Conservation (phyloP, 2,329 filamentous ascomycete species). For the Diaporthe aspalathi region DNA sequence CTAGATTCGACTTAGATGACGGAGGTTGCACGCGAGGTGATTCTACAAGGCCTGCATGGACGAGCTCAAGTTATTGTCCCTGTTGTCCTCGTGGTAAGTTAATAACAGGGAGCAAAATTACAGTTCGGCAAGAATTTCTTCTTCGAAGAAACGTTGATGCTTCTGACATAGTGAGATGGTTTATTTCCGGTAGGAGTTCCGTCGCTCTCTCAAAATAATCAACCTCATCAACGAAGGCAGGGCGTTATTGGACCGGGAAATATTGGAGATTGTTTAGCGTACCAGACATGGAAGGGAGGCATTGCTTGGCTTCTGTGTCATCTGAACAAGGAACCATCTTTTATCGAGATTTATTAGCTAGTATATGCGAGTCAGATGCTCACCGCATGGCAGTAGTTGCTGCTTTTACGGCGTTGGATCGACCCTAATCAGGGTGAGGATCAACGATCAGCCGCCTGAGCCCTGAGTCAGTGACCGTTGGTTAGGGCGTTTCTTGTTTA, state of each 20-base stretch:
- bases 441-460: neutral
- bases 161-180: neutral
- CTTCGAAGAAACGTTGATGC: neutral
- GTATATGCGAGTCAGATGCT: neutral
- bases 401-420: no score
- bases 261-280: neutral
- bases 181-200: neutral
- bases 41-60: neutral
- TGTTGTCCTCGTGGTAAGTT: neutral
- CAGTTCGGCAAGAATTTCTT: neutral
- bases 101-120: no score
- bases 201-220: slow-evolving; percentile 7
- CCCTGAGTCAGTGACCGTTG: neutral
- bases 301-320: neutral
- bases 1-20: neutral
- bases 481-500: slow-evolving; percentile 4
- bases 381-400: neutral
- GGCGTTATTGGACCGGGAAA: neutral
- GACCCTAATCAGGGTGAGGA: neutral
- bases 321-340: neutral
- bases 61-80: neutral
- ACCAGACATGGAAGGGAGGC: neutral
- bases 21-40: neutral
- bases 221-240: neutral
- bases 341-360: neutral